Evolutionary conservation across 2,329 filamentous ascomycete genomes (phyloP), one percentile per base, ranked within the genome.

Genomic region (Mariannaea elegans): DNA sequence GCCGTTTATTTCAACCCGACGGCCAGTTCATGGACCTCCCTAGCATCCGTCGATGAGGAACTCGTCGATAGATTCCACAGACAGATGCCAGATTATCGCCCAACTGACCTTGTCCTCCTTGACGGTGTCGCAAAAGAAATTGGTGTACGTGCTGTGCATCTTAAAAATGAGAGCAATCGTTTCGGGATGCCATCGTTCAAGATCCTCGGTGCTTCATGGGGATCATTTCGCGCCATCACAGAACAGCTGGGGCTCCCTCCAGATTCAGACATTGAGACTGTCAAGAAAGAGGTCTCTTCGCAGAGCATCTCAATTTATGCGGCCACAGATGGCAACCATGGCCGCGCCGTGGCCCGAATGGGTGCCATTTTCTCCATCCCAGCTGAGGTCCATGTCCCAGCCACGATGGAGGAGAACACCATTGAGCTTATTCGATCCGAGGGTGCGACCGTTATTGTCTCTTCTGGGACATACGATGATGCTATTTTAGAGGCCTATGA

Each of bases 171-270:
- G 73, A 87, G 84, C 24, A 79, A 76, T 52, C 84, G 91, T 5
- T 85, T 92, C 34, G 87, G 88, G 0, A 80, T 94, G 2, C 89
- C 90, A 0, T 84, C 90, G 0, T 94, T 94, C 2, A 95, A 95
- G 74, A 91, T 94, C 42, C 82, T 94, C 0, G 92, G 91, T 18
- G 91, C 91, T 1, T 91, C 89, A 1, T 94, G 90, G 90, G 90
- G 85, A 0, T 82, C 85, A 3, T 89, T 86, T 66, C 82, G 84
- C 7, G 85, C 88, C 13, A 69, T 92, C 7, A 71, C 77, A 0
- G 69, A 76, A 1, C 72, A 76, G 7, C 73, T 87, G 0, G 73
- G 71, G 2, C 73, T 87, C 1, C 73, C 80, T 0, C 63, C 78
- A 0, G 77, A 78, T 1, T 71, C 80, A 0, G 71, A 76, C 3